Base-by-base conservation (phyloP, 306 rosid species). In the Dalbergia cultrata region DNA sequence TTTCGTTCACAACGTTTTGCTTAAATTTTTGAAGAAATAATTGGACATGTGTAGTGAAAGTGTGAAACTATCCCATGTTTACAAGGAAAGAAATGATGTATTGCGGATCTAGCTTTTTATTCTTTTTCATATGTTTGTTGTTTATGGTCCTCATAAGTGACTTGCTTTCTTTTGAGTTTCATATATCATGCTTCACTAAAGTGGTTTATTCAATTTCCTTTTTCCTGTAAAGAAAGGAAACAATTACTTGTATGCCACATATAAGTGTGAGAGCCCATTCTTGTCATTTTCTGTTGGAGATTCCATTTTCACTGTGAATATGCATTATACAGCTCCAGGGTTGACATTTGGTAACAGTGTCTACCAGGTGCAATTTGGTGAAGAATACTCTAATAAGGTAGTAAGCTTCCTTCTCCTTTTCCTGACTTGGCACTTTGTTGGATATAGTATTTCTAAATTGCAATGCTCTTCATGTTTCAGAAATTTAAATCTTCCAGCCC, bases 401-500 rank as follows among this genome's bases (percentile, higher is more conserved):
- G 35, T 47, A 7, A 13, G 70, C 45, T 4, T 56, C 5, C 9
- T 66, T 72, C 31, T 26, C 31, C 31, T 26, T 26, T 26, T 26
- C 31, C 31, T 63, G 62, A 68, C 69, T 53, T 78, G 31, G 31
- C 31, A 26, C 31, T 26, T 26, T 1, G 31, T 26, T 26, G 31
- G 31, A 26, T 26, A 26, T 1, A 26, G 1, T 26, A 74, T 41
- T 26, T 67, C 67, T 81, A 57, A 76, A 77, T 57, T 86, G 81
- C 73, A 72, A 57, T 68, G 19, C 69, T 39, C 41, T 44, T 14
- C 81, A 14, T 80, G 89, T 64, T 83, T 83, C 93, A 96, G 99
- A 93, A 89, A 89, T 96, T 96, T 56, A 93, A 80, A 67, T 78
- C 93, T 76, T 93, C 99, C 72, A 85, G 87, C 85, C 98, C 99